phyloP scores from a whole-genome alignment of 768 basidiomycete genomes.

The Lactarius akahatsu region DNA sequence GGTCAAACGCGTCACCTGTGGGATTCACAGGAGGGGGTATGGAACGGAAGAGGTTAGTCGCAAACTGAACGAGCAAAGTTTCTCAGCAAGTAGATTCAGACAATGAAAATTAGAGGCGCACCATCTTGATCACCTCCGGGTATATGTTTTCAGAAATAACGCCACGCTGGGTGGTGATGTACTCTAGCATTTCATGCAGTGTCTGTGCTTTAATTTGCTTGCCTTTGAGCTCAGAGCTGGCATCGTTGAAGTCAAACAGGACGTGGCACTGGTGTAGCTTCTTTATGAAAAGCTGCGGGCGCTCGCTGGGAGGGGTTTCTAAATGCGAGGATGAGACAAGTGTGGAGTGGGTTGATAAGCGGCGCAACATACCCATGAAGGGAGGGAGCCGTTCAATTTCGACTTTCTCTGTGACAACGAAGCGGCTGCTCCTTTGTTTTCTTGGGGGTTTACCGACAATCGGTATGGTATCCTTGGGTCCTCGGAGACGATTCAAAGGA shows the following conservation, averaged over 20 bases:
- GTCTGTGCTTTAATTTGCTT: slow-evolving; percentile 99
- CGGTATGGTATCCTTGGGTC: slow-evolving; percentile 95
- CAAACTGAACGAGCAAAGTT: slow-evolving; percentile 62
- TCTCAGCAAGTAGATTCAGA: slow-evolving; percentile 16
- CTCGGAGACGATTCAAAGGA: slow-evolving; percentile 71
- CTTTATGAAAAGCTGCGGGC: slow-evolving; percentile 86
- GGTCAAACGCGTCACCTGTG: slow-evolving; percentile 97
- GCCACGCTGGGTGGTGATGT: slow-evolving; percentile 93
- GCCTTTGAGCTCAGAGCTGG: slow-evolving; percentile 90
- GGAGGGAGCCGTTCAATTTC: slow-evolving; percentile 93
- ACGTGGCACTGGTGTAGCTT: slow-evolving; percentile 97
- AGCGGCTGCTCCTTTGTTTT: slow-evolving; percentile 96
- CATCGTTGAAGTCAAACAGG: slow-evolving; percentile 98
- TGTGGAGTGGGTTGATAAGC: slow-evolving; percentile 13
- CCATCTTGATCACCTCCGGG: slow-evolving; percentile 99
- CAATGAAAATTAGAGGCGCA: slow-evolving; percentile 40
- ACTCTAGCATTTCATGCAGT: slow-evolving; percentile 97
- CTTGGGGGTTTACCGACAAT: slow-evolving; percentile 95
- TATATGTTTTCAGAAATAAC: slow-evolving; percentile 97
- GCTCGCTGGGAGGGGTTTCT: slow-evolving; percentile 90
- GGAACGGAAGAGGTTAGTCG: slow-evolving; percentile 96
- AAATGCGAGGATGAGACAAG: slow-evolving; percentile 29
- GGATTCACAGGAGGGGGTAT: slow-evolving; percentile 99
- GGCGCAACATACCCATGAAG: slow-evolving; percentile 67
- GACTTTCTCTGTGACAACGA: slow-evolving; percentile 93